Evolutionary conservation across 305 asterid species (phyloP), one percentile per base, ranked within the genome.

Genomic region (Fraxinus nigra): DNA sequence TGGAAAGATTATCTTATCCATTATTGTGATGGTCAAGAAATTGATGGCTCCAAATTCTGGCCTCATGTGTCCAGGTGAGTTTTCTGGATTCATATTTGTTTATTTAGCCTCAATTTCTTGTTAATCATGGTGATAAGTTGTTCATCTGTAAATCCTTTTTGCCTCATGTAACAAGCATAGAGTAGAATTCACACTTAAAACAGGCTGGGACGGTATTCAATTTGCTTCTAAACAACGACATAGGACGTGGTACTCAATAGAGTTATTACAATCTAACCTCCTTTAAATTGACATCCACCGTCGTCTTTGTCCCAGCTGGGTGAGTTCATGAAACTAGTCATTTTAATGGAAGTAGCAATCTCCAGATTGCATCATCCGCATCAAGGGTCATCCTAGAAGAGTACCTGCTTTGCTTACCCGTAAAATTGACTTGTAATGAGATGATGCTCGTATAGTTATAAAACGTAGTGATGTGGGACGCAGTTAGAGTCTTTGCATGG

Each of bases 1-100:
- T 90, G 92, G 93, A 89, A 87, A 82, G 93, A 90, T 85, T 83
- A 74, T 76, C 91, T 90, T 65, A 33, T 87, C 48, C 91, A 87
- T 81, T 28, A 24, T 54, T 83, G 82, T 80, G 84, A 79, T 79
- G 82, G 67, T 6, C 75, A 26, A 22, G 84, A 81, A 24, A 76
- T 54, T 75, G 84, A 81, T 82, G 72, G 75, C 61, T 82, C 82
- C 35, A 56, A 80, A 8, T 32, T 78, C 3, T 90, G 91, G 91
- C 92, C 90, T 80, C 32, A 74, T 78, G 87, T 88, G 18, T 86
- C 90, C 63, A 88, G 86, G 91, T 88, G 38, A 78, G 32, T 33
- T 11, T 10, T 63, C 16, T 22, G 72, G 33, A 24, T 63, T 24
- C 72, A 61, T 63, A 11, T 63, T 63, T 63, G 34, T 10, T 61